These are phyloP conservation scores for Brassica napus DNA, from an alignment of 345 rosid genomes.

Conservation along the genomic window DNA sequence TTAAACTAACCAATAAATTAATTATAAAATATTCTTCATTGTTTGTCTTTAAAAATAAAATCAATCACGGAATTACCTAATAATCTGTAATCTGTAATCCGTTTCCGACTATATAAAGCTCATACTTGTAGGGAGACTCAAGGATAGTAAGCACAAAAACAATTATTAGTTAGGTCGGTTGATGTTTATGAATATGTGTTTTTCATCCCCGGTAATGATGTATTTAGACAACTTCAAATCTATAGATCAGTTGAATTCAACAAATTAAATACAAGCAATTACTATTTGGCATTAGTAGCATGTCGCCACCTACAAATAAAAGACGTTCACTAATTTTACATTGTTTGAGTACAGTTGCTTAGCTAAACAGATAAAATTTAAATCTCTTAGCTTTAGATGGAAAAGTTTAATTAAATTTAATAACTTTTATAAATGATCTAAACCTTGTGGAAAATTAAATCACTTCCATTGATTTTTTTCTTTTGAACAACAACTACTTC, in stretches of 20 bases:
- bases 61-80: too few relatives aligned
- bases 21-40: too few relatives aligned
- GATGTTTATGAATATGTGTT: constrained; percentile 4
- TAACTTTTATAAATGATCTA: not conserved
- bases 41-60: too few relatives aligned
- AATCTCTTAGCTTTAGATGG: not conserved
- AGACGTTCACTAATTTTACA: not conserved
- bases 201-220: not conserved
- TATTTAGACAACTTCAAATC: not conserved
- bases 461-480: not conserved
- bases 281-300: not conserved
- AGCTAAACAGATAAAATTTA: not conserved
- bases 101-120: not conserved
- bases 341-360: not conserved
- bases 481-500: not conserved
- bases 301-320: not conserved
- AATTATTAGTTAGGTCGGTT: constrained; percentile 1
- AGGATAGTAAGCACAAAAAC: not conserved
- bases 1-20: too few relatives aligned
- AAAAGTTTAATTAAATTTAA: not conserved
- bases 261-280: not conserved
- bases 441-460: not conserved
- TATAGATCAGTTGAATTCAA: not conserved
- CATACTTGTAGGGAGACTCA: not conserved
- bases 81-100: not conserved